phyloP scores from a whole-genome alignment of 2,329 filamentous ascomycete genomes.

The Sodiomyces alkalinus region DNA sequence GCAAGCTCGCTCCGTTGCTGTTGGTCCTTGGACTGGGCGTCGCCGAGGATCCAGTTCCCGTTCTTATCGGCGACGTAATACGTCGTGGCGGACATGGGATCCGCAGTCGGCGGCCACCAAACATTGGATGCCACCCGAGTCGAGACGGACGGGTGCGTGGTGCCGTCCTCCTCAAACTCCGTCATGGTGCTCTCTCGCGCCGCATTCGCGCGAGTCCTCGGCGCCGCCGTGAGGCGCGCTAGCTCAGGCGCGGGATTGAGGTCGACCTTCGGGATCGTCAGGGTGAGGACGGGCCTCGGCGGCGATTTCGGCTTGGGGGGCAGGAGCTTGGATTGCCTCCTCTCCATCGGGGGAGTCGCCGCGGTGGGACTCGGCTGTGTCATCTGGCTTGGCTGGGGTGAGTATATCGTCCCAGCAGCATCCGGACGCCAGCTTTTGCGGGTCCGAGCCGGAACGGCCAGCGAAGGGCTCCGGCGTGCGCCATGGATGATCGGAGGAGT shows the following conservation, averaged over 20 bases:
- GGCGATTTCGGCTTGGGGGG: conserved; percentile 20
- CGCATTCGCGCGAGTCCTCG: conserved; percentile 6
- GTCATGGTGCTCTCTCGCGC: conserved; percentile 30
- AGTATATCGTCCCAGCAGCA: conserved; percentile 29
- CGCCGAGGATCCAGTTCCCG: conserved; percentile 37
- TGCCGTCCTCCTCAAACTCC: conserved; percentile 36
- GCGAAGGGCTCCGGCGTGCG: no score
- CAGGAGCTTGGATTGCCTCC: conserved; percentile 26
- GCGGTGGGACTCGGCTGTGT: no score
- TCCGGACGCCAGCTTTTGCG: conserved; percentile 17
- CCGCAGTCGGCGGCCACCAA: conserved; percentile 33
- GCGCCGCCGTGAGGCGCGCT: conserved; percentile 7
- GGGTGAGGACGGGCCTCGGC: conserved; percentile 25
- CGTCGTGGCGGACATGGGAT: conserved; percentile 27
- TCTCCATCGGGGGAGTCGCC: no score
- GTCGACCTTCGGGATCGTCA: conserved; percentile 18
- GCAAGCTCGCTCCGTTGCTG: conserved; percentile 10
- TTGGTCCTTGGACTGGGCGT: conserved; percentile 16
- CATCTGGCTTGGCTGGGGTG: no score
- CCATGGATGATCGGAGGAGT: conserved; percentile 23
- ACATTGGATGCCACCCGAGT: conserved; percentile 23
- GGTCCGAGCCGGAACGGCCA: no score
- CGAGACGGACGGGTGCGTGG: conserved; percentile 11
- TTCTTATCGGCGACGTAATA: conserved; percentile 35
- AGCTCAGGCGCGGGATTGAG: conserved; percentile 4